Base-by-base conservation (phyloP, 306 rosid species). In the Senna tora region DNA sequence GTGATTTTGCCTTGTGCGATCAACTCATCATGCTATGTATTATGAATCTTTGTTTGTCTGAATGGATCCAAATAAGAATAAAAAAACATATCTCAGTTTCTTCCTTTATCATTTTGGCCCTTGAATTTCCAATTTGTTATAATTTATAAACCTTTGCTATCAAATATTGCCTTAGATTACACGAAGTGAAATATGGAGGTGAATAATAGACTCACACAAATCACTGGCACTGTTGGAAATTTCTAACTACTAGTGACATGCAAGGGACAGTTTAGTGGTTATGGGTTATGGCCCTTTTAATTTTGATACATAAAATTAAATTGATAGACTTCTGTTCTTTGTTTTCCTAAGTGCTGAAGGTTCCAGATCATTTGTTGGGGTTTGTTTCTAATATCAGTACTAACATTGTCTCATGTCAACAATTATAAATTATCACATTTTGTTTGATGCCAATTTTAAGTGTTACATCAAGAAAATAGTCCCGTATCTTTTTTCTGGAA, bases 311-410 rank as follows among this genome's bases (percentile, higher is more conserved):
- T 28, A 8, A 47, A 43, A 8, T 46, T 46, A 22, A 65, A 45
- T 45, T 7, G 5, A 8, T 7, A 36, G 25, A 56, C 25, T 46
- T 38, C 19, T 62, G 11, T 22, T 64, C 58, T 15, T 4, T 30
- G 56, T 5, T 46, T 14, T 28, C 0, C 5, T 16, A 3, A 67
- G 38, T 14, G 25, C 43, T 4, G 17, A 67, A 67, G 28, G 45
- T 25, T 13, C 14, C 50, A 9, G 16, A 10, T 2, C 6, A 7
- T 19, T 38, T 61, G 9, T 17, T 38, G n/a, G 2, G 67, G 67
- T 38, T 34, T 59, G 65, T 59, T 61, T 62, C 50, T 19, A 28
- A 46, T n/a, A n/a, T n/a, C n/a, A n/a, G n/a, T n/a, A n/a, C n/a
- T n/a, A n/a, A n/a, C n/a, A n/a, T n/a, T 59, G 17, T 14, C 58